A percentile compares a stretch with the other conserved stretches of the same genome.
These are phyloP conservation scores for Aspergillus niger DNA, from an alignment of 2,329 filamentous ascomycete genomes.

Conservation along the genomic window DNA sequence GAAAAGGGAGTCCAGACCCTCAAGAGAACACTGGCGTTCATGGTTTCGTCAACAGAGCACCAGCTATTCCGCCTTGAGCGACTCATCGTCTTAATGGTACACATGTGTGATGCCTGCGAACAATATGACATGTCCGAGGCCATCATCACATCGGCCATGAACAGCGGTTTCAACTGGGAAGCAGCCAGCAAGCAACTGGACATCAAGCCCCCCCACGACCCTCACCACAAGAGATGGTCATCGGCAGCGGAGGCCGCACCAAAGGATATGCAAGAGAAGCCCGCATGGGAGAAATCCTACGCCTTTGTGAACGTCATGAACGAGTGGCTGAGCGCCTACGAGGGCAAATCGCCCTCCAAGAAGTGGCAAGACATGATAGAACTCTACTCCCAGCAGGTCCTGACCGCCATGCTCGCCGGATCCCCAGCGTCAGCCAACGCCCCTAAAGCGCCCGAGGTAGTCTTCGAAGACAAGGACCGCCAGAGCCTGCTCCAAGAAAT, in stretches of 20 bases:
- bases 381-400: slow-evolving; percentile 28
- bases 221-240: slow-evolving; percentile 32
- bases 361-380: slow-evolving; percentile 26
- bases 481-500: not conserved
- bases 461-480: not conserved
- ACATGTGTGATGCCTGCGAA: slow-evolving; percentile 40
- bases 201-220: slow-evolving; percentile 26
- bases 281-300: slow-evolving; percentile 36
- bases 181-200: slow-evolving; percentile 32
- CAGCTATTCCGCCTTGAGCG: slow-evolving; percentile 31
- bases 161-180: slow-evolving; percentile 38
- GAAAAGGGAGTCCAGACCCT: slow-evolving; percentile 36
- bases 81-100: slow-evolving; percentile 42
- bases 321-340: slow-evolving; percentile 28
- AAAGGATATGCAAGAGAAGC: slow-evolving; percentile 19
- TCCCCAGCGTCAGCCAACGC: not conserved
- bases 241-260: slow-evolving; percentile 25
- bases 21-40: slow-evolving; percentile 37
- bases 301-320: slow-evolving; percentile 35
- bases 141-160: slow-evolving; percentile 39
- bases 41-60: slow-evolving; percentile 38
- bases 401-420: slow-evolving; percentile 25
- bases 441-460: not conserved
- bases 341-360: slow-evolving; percentile 16
- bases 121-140: slow-evolving; percentile 31